Evolutionary conservation across 495 filamentous ascomycete genomes (phyloP).

Genomic region (Daldinia loculata): DNA sequence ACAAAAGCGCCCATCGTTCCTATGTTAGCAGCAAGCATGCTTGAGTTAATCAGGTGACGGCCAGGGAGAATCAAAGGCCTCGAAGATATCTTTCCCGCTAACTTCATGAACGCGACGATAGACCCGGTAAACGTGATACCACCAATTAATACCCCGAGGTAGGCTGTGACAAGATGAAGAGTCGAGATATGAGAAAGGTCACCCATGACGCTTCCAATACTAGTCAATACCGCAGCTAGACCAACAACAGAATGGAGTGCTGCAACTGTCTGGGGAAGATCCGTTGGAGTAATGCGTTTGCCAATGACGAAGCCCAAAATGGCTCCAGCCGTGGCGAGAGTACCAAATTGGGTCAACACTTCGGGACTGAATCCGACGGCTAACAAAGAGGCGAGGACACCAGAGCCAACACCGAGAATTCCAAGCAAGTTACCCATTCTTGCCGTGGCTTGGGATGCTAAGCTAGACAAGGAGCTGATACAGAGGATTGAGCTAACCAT

Average conservation of each 20-base stretch:
- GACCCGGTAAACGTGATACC: constrained; percentile 87
- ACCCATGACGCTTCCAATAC: constrained; percentile 80
- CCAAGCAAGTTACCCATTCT: constrained; percentile 82
- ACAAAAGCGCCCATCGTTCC: constrained; percentile 83
- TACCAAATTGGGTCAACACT: constrained; percentile 74
- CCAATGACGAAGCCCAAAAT: constrained; percentile 72
- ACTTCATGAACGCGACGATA: constrained; percentile 82
- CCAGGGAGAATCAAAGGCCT: constrained; percentile 72
- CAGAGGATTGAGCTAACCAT: constrained; percentile 80
- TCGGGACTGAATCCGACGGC: constrained; percentile 80
- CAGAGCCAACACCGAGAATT: constrained; percentile 79
- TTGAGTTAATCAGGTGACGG: constrained; percentile 73
- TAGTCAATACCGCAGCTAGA: constrained; percentile 81
- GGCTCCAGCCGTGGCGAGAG: constrained; percentile 73
- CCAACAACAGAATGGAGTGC: constrained; percentile 85
- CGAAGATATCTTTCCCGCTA: constrained; percentile 79
- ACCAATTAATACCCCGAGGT: constrained; percentile 80
- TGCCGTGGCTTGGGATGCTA: constrained; percentile 79
- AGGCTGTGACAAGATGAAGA: constrained; percentile 79
- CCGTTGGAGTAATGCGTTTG: constrained; percentile 82
- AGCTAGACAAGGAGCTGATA: constrained; percentile 74
- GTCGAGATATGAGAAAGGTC: constrained; percentile 70
- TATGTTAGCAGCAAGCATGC: constrained; percentile 73
- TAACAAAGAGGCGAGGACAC: constrained; percentile 77
- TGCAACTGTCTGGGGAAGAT: constrained; percentile 82